Base-by-base conservation (phyloP, 371 early-diverging fungal genomes). In the Mortierella polycephala region DNA sequence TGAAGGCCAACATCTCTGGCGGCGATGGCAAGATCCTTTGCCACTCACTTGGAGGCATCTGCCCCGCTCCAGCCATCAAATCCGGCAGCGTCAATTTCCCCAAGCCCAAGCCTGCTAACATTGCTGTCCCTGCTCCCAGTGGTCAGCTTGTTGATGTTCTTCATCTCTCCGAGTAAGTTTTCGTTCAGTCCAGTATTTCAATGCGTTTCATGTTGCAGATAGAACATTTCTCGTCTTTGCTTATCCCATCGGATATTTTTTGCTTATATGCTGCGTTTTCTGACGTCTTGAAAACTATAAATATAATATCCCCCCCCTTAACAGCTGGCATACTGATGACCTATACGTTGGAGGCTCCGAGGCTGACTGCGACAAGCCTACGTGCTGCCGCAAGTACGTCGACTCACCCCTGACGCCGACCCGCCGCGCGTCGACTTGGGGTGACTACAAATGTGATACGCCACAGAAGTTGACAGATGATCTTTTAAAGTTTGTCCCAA, bases 241-340 rank as follows among this genome's bases (percentile, higher is more conserved):
- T 39, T 7, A 39, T 44, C 16, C 39, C 41, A 39, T 44, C 46
- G 14, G 11, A 13, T 40, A 49, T 13, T 21, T n/a, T 39, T 8
- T 58, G 18, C n/a, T 46, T 49, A 47, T n/a, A 12, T 40, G 12
- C 13, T 41, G 12, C 41, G 42, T 23, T 37, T 16, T 21, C 39
- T 37, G 14, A 13, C n/a, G n/a, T n/a, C 30, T 30, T 30, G 30
- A 30, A 30, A 30, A 30, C 30, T 30, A 30, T 30, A 30, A 30
- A 30, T 30, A 30, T 4, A 4, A 30, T 30, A 30, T 30, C 30
- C 30, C n/a, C n/a, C n/a, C n/a, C n/a, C n/a, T 30, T 9, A n/a
- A 8, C 54, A 71, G 71, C 80, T 88, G 88, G 88, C 90, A 90
- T 65, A 81, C 88, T 30, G 90, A 90, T 63, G 84, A 85, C 13